These are phyloP conservation scores for Actinomortierella wolfii DNA, from an alignment of 371 early-diverging fungal species.

Conservation along the genomic window DNA sequence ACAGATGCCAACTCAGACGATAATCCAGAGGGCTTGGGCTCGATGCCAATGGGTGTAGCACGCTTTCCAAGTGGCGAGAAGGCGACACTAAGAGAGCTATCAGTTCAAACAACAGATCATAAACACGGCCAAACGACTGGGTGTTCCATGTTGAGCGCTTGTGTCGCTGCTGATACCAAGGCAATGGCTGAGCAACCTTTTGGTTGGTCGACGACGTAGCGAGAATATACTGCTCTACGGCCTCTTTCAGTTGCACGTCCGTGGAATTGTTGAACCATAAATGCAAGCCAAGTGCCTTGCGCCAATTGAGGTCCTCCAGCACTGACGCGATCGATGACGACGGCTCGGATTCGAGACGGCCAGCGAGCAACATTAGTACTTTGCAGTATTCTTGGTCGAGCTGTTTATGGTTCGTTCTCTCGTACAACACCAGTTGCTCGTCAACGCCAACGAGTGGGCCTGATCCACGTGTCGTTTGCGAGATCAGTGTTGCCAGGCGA, in stretches of 20 bases:
- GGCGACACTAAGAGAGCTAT: constrained; percentile 53
- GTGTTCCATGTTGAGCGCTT: background rate
- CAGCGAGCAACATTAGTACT: constrained; percentile 60
- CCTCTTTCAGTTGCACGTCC: constrained; percentile 49
- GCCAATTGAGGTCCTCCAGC: constrained; percentile 65
- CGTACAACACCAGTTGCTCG: constrained; percentile 57
- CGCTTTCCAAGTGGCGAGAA: constrained; percentile 54
- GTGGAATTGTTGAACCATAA: constrained; percentile 71
- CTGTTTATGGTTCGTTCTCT: constrained; percentile 6
- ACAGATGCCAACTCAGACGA: constrained; percentile 64
- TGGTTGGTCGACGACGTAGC: constrained; percentile 17
- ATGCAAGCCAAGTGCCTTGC: constrained; percentile 66
- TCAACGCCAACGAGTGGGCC: constrained; percentile 49
- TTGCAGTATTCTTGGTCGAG: constrained; percentile 45
- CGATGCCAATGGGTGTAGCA: constrained; percentile 56
- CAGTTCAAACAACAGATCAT: constrained; percentile 67
- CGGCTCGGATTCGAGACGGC: constrained; percentile 37
- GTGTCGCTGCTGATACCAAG: constrained; percentile 40
- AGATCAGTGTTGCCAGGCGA: constrained; percentile 69
- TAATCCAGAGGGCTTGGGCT: constrained; percentile 56
- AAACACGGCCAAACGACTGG: background rate
- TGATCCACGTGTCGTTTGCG: constrained; percentile 66
- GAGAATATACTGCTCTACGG: constrained; percentile 54
- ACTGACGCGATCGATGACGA: constrained; percentile 27
- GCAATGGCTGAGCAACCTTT: constrained; percentile 48